Evolutionary conservation across 192 early-diverging fungal genomes (phyloP), one percentile per base, ranked within the genome.

Genomic region (Chytriomyces confervae): DNA sequence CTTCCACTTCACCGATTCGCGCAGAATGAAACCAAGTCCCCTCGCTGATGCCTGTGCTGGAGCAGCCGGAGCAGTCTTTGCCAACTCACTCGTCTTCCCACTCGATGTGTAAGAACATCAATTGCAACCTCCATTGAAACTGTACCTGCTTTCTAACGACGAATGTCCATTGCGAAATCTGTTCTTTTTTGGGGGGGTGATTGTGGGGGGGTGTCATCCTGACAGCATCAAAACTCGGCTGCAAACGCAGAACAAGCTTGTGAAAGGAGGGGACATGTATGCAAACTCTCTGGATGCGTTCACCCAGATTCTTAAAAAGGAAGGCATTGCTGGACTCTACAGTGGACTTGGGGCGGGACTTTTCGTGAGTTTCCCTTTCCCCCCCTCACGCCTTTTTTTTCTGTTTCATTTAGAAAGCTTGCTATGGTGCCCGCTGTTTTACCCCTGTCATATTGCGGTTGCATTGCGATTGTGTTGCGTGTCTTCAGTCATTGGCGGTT

Each of bases 41-140:
- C 86, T 97, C 61, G 95, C 93, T 20, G 93, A 99, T 81, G 97
- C 97, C 7, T 87, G 94, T 50, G 91, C 97, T 16, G 97, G 97
- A 13, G 91, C 96, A 9, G 86, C 92, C 44, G 95, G 96, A 66
- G 94, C 96, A 18, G 93, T 95, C 76, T 92, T 97, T 65, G 96
- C 97, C 18, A 90, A 97, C 79, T 85, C 92, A 27, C 84, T 95
- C 53, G 93, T 95, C 50, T 99, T 97, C 84, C 97, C 97, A 13
- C 90, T 98, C 29, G 97, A 99, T 83, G 97, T 96, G 94, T 96
- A 86, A 85, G 91, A 85, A 61, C 16, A 5, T 46, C 9, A 18
- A 43, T 20, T 29, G 27, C 67, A 44, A 50, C 4, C 20, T 71
- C 27, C n/a, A 8, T 18, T 23, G 23, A 61, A 1, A 23, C 57